Base-by-base conservation (phyloP, 2,329 filamentous ascomycete genomes). In the Aspergillus ochraceus region DNA sequence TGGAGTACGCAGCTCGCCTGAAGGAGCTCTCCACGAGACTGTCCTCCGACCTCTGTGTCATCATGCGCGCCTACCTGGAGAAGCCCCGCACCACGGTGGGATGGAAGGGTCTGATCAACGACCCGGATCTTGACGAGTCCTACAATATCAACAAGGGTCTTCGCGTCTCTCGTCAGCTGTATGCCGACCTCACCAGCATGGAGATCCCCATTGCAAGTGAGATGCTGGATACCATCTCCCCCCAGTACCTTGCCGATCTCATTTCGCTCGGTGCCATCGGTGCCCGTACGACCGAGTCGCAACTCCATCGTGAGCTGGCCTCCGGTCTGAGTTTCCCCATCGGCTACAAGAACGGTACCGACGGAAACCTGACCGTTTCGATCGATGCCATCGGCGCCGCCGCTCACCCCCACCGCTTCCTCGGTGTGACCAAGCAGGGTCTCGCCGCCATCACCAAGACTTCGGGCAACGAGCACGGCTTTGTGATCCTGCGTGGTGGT, bases 61-160 rank as follows among this genome's bases (percentile, higher is more conserved):
- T 99, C 72, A 99, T 99, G 95, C 91, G 95, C 70, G 92, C 93
- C 74, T 99, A 99, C 85, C 89, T 99, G 54, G 95, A 99, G 84
- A 99, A 99, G 85, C 95, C 95, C 47, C 89, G 95, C 62, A 99
- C 95, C 53, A 99, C 95, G 0, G 93, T 99, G 53, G 95, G 95
- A 74, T 99, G 95, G 95, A 99, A 99, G 82, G 95, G 95, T 55
- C 84, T 99, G 77, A 97, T 99, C 84, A 99, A 99, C 80, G 95
- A 99, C 77, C 95, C 95, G 2, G 93, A 98, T 72, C 97, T 99
- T 76, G 92, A 99, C 78, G 89, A 95, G 76, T 95, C 90, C 73
- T 99, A 90, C 89, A 87, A 97, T 81, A 99, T 99, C 83, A 99
- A 99, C 87, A 98, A 98, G 84, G 95, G 95, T 55, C 85, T 99